A percentile compares a stretch with the other conserved stretches of the same genome.
These are phyloP conservation scores for Protomyces inundatus DNA, from an alignment of 1,139 yeast genomes.

Conservation along the genomic window DNA sequence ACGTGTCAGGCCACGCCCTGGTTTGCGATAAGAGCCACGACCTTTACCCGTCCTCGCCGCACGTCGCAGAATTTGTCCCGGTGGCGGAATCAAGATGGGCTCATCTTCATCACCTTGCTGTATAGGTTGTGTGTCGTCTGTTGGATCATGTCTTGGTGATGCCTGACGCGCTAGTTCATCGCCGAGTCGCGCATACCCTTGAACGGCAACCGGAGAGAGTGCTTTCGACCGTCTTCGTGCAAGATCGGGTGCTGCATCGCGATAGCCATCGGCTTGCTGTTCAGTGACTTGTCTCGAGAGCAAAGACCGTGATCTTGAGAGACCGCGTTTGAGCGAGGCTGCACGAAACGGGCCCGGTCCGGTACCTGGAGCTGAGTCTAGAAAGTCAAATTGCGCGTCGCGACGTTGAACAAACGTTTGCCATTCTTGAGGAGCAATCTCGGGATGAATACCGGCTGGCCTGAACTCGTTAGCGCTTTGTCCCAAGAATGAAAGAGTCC, in stretches of 20 bases:
- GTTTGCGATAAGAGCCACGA: constrained; percentile 15
- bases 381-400: not conserved
- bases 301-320: constrained; percentile 13
- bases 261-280: constrained; percentile 7
- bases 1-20: not conserved
- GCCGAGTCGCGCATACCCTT: not conserved
- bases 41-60: constrained; percentile 23
- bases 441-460: constrained; percentile 25
- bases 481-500: not conserved
- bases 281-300: constrained; percentile 17
- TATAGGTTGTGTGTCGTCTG: not conserved
- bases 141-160: not conserved
- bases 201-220: not conserved
- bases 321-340: constrained; percentile 7
- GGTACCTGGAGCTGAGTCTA: not conserved
- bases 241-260: constrained; percentile 17
- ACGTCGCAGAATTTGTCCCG: constrained; percentile 19
- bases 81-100: constrained; percentile 16
- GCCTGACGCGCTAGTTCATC: not conserved
- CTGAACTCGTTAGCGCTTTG: not conserved
- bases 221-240: constrained; percentile 7
- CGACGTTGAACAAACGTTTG: constrained; percentile 20
- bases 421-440: constrained; percentile 24
- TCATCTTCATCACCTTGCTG: constrained; percentile 6
- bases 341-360: not conserved